Evolutionary conservation across 148 eudicot genomes (phyloP).

Genomic region (Camellia sinensis): DNA sequence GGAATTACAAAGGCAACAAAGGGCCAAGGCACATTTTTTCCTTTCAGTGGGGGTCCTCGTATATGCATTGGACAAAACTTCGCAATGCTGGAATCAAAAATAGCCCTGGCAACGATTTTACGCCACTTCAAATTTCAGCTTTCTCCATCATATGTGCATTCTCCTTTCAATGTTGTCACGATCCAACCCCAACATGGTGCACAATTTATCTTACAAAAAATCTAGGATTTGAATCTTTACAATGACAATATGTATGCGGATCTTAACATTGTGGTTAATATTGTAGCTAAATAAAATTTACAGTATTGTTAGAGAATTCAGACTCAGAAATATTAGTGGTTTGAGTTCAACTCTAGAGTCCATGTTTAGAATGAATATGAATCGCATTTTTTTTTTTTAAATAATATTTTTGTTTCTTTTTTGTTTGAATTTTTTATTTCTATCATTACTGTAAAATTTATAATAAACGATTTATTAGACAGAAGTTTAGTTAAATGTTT

Average conservation of each 20-base stretch:
- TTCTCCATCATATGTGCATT: slow-evolving; percentile 11
- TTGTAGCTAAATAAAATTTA: no score
- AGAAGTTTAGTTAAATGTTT: no score
- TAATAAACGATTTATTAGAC: no score
- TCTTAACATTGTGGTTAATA: no score
- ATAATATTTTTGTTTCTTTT: no score
- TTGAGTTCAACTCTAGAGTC: no score
- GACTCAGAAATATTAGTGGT: no score
- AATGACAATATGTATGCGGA: not conserved
- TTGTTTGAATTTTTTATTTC: no score
- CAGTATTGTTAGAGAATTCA: no score
- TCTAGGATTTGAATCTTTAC: not conserved
- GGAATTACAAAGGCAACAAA: slow-evolving; percentile 16
- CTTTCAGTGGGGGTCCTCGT: slow-evolving; percentile 15
- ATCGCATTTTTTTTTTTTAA: no score
- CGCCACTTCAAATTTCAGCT: slow-evolving; percentile 7
- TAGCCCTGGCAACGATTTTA: slow-evolving; percentile 11
- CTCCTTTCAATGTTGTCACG: not conserved
- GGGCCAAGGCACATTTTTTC: slow-evolving; percentile 5
- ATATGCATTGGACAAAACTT: slow-evolving; percentile 17
- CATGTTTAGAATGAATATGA: no score
- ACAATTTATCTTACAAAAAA: slow-evolving; percentile 1
- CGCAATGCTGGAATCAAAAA: slow-evolving; percentile 10
- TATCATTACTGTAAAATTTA: no score
- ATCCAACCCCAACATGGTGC: slow-evolving; percentile 15